Conservation (phyloP, 306 rosid species). For the Astragalus membranaceus region DNA sequence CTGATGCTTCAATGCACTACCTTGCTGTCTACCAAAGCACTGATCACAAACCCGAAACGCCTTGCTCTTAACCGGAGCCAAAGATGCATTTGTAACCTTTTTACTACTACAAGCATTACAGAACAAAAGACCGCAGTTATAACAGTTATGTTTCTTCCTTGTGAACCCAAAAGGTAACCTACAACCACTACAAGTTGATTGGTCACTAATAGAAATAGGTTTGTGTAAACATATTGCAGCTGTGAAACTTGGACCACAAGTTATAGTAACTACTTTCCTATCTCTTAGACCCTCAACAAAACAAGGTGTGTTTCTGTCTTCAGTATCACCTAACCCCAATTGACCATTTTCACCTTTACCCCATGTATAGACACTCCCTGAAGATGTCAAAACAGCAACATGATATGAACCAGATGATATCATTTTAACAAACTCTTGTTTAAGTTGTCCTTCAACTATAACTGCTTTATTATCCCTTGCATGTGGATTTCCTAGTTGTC, state of each 20-base stretch:
- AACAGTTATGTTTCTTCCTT: conserved; percentile 81
- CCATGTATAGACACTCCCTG: conserved; percentile 68
- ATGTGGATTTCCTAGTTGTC: conserved; percentile 68
- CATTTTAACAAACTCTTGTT: conserved; percentile 65
- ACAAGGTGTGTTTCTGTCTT: conserved; percentile 55
- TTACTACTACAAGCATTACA: conserved; percentile 61
- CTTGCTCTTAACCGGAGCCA: conserved; percentile 64
- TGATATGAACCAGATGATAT: conserved; percentile 68
- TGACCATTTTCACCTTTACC: conserved; percentile 73
- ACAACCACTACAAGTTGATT: conserved; percentile 68
- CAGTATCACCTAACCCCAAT: conserved; percentile 65
- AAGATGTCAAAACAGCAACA: conserved; percentile 60
- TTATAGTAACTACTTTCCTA: conserved; percentile 56
- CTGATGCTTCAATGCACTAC: conserved; percentile 21
- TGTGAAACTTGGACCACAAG: conserved; percentile 67
- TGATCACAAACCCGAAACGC: conserved; percentile 74
- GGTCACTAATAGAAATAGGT: conserved; percentile 62
- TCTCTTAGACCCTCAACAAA: conserved; percentile 59
- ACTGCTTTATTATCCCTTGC: conserved; percentile 45
- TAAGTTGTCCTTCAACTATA: conserved; percentile 62
- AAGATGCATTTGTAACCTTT: conserved; percentile 53
- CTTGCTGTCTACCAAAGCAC: conserved; percentile 51
- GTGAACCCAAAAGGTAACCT: conserved; percentile 69
- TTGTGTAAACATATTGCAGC: conserved; percentile 78
- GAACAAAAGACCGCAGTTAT: conserved; percentile 74